Evolutionary conservation across 2,329 filamentous ascomycete genomes (phyloP).

Genomic region (Ophiostoma tasmaniense): DNA sequence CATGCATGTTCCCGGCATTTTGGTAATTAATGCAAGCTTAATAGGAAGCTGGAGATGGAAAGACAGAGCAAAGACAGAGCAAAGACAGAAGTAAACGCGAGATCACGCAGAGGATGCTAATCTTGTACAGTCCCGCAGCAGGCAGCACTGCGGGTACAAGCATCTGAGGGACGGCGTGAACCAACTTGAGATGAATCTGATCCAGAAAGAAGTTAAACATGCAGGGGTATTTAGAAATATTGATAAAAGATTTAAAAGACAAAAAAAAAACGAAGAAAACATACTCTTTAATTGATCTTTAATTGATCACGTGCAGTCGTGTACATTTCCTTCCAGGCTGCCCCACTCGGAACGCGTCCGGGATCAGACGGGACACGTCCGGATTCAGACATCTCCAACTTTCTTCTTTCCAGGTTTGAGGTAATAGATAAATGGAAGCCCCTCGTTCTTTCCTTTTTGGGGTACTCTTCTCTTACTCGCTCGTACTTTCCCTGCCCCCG

Average conservation of each 20-base stretch:
- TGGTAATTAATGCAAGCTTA: not conserved
- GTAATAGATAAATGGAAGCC: not conserved
- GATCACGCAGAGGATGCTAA: not conserved
- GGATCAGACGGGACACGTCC: constrained; percentile 2
- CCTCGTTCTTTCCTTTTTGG: not conserved
- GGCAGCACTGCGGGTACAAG: constrained; percentile 7
- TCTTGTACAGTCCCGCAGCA: constrained; percentile 7
- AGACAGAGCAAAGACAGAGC: not conserved
- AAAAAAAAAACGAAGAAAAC: not conserved
- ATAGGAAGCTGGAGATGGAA: not conserved
- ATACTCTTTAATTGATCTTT: not conserved
- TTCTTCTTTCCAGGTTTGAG: not conserved
- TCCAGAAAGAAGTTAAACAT: not conserved
- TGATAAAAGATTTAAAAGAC: not conserved
- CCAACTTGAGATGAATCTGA: not conserved
- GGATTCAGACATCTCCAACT: not conserved
- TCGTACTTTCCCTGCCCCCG: not conserved
- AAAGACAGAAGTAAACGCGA: not conserved
- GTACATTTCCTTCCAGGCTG: not conserved
- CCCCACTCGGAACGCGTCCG: constrained; percentile 7
- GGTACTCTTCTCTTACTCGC: not conserved
- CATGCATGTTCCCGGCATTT: not conserved
- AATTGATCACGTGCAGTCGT: not conserved
- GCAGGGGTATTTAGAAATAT: not conserved
- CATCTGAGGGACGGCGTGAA: not conserved